These are phyloP conservation scores for Pyrus bretschneideri DNA, from an alignment of 306 rosid genomes.

Conservation along the genomic window DNA sequence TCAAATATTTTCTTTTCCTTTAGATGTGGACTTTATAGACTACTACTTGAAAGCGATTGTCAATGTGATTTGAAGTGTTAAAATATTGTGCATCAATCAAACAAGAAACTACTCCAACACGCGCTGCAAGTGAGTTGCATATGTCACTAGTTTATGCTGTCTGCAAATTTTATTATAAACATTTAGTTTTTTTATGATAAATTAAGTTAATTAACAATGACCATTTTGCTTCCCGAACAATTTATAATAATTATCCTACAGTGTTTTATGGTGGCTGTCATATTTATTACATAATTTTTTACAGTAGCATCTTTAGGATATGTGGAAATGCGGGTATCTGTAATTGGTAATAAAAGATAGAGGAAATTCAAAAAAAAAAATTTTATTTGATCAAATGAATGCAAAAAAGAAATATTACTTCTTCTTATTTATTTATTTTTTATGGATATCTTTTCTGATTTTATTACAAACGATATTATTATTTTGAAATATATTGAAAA, in stretches of 20 bases:
- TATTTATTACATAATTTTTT: background rate
- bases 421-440: no score
- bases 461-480: background rate
- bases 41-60: constrained; percentile 76
- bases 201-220: background rate
- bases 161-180: background rate
- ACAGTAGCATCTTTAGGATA: background rate
- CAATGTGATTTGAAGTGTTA: constrained; percentile 40
- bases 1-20: constrained; percentile 8
- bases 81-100: constrained; percentile 20
- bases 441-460: no score
- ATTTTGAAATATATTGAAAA: no score
- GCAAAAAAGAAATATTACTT: background rate
- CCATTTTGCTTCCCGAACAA: background rate
- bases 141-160: background rate
- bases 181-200: background rate
- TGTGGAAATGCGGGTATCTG: background rate
- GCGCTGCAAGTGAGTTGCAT: constrained; percentile 6
- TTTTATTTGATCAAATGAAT: background rate
- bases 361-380: background rate
- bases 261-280: background rate
- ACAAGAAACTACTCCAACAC: constrained; percentile 3
- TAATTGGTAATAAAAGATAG: background rate
- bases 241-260: background rate
- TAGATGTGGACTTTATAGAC: constrained; percentile 41